phyloP scores from a whole-genome alignment of 768 basidiomycete genomes.

The Hemileccinum impolitum region DNA sequence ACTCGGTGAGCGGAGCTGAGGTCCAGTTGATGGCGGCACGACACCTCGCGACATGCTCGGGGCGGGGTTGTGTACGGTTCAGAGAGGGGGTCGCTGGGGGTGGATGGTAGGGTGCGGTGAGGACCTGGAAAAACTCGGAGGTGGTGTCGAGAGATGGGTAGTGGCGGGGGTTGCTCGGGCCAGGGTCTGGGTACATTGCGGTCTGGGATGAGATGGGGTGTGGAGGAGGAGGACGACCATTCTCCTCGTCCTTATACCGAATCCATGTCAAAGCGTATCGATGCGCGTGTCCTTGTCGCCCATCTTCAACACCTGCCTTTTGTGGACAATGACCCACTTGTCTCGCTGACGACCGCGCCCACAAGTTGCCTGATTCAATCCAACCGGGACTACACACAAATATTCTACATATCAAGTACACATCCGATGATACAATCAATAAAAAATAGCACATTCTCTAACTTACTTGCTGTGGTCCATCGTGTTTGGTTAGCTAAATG shows the following conservation, averaged over 20 bases:
- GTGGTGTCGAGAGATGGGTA: conserved; percentile 14
- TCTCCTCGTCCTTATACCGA: conserved; percentile 20
- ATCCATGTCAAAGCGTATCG: conserved; percentile 33
- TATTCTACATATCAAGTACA: conserved; percentile 18
- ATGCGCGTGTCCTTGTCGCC: conserved; percentile 3
- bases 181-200: conserved; percentile 19
- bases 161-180: conserved; percentile 15
- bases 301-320: conserved; percentile 35
- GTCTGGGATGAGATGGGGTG: neutral
- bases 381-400: conserved; percentile 11
- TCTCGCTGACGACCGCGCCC: conserved; percentile 19
- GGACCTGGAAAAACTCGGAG: conserved; percentile 30
- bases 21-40: conserved; percentile 30
- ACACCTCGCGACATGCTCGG: conserved; percentile 23
- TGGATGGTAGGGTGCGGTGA: conserved; percentile 25
- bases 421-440: conserved; percentile 14
- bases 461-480: conserved; percentile 1
- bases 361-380: conserved; percentile 16
- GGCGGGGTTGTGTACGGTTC: conserved; percentile 14
- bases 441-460: neutral
- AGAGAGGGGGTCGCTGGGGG: neutral
- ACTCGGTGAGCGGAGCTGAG: neutral
- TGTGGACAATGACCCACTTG: conserved; percentile 24
- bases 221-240: conserved; percentile 11
- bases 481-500: conserved; percentile 16